phyloP scores from a whole-genome alignment of 1,139 yeast species.

The Hyphopichia khmerensis region DNA sequence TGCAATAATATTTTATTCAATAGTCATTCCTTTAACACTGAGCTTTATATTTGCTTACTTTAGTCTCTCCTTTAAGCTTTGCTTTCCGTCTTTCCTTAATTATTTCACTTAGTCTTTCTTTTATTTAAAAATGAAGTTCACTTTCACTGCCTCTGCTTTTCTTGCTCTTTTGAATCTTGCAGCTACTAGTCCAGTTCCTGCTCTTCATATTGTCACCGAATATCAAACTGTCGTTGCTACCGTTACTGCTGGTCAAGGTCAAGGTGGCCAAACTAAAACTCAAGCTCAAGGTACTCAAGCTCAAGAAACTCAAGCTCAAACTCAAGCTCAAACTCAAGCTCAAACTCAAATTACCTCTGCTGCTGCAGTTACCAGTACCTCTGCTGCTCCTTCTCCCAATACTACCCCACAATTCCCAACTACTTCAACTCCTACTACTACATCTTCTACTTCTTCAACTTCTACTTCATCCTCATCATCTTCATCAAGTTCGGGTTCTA shows the following conservation, averaged over 20 bases:
- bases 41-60: not conserved
- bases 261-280: constrained; percentile 7
- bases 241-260: constrained; percentile 7
- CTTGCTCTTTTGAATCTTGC: constrained; percentile 9
- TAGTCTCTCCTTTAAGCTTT: constrained; percentile 3
- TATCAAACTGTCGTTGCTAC: constrained; percentile 15
- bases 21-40: not conserved
- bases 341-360: constrained; percentile 9
- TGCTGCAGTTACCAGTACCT: constrained; percentile 10
- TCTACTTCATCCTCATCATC: constrained; percentile 15
- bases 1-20: not conserved
- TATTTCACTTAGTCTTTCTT: constrained; percentile 8
- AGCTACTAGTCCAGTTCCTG: constrained; percentile 25
- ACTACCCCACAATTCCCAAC: constrained; percentile 14
- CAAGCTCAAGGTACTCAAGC: not conserved
- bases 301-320: not conserved
- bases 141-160: constrained; percentile 12
- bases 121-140: constrained; percentile 15
- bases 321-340: constrained; percentile 7
- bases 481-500: constrained; percentile 11
- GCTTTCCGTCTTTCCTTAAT: not conserved
- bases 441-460: constrained; percentile 22
- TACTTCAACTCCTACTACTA: constrained; percentile 12
- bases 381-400: constrained; percentile 12
- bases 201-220: constrained; percentile 14